Evolutionary conservation across 108 stramenopile genomes (phyloP).

Genomic region (Cafeteria roenbergensis): DNA sequence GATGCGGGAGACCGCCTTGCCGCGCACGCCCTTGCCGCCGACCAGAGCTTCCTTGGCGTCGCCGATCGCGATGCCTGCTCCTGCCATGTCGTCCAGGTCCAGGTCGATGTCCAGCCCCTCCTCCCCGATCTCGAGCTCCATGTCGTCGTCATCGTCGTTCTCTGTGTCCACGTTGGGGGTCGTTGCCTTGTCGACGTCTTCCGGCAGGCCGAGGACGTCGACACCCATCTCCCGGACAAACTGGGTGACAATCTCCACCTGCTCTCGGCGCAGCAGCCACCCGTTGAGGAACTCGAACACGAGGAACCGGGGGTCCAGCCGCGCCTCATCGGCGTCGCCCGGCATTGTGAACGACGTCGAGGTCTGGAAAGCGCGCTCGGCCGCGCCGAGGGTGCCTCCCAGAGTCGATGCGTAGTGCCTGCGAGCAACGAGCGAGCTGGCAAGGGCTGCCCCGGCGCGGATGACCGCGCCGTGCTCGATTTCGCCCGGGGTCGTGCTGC

Average conservation of each 20-base stretch:
- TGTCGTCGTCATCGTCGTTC: neutral
- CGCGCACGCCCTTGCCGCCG: too few species aligned
- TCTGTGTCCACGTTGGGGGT: neutral
- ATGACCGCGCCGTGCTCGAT: neutral
- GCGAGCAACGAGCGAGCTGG: neutral
- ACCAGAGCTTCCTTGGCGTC: too few species aligned
- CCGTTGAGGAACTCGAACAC: constrained; percentile 93
- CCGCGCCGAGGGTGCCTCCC: neutral
- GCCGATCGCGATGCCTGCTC: neutral
- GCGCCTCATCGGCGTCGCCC: neutral
- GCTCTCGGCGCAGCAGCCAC: constrained; percentile 78
- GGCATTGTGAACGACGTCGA: neutral
- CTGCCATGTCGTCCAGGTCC: too few species aligned
- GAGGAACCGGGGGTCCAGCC: constrained; percentile 80
- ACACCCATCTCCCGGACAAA: too few species aligned
- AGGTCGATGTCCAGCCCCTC: too few species aligned
- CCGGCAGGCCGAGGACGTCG: too few species aligned
- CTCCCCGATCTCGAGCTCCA: too few species aligned
- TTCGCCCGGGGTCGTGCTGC: neutral
- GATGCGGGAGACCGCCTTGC: constrained; percentile 67
- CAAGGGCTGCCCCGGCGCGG: neutral
- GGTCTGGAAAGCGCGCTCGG: neutral
- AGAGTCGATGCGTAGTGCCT: neutral
- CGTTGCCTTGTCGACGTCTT: too few species aligned
- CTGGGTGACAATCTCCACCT: constrained; percentile 83